phyloP scores from a whole-genome alignment of 306 rosid species.

The Potentilla sterilis region DNA sequence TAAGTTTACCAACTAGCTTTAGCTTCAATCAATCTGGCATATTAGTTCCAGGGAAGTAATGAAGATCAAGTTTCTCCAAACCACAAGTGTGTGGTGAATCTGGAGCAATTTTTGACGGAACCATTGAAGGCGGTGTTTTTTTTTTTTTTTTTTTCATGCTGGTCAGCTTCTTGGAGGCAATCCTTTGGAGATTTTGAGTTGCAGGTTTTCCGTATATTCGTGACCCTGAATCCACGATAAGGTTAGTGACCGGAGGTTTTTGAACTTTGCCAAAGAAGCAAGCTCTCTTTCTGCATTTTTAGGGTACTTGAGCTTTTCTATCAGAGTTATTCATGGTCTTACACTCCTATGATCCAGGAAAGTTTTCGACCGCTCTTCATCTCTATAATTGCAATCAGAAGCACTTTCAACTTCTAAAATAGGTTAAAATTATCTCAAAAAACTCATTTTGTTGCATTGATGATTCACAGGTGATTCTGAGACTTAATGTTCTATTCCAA shows the following conservation, averaged over 20 bases:
- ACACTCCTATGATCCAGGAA: background rate
- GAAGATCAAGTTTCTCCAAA: constrained; percentile 22
- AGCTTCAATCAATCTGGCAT: constrained; percentile 11
- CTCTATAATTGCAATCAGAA: background rate
- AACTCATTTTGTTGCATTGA: no score
- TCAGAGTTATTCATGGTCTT: background rate
- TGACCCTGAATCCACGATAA: no score
- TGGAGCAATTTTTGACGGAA: no score
- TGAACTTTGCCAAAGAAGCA: no score
- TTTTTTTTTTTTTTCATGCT: background rate
- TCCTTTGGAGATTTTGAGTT: background rate
- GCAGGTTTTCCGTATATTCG: background rate
- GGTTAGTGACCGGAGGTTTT: no score
- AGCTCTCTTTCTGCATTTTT: background rate
- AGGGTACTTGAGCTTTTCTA: background rate
- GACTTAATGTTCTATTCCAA: no score
- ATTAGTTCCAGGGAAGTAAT: background rate
- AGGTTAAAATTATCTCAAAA: no score
- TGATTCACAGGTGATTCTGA: no score
- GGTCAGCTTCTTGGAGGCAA: background rate
- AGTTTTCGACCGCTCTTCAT: background rate
- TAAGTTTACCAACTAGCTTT: background rate
- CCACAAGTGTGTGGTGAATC: no score
- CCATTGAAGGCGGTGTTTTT: background rate
- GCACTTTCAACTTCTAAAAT: background rate